Base-by-base conservation (phyloP, 2,329 filamentous ascomycete species). In the Aureobasidium sp. region DNA sequence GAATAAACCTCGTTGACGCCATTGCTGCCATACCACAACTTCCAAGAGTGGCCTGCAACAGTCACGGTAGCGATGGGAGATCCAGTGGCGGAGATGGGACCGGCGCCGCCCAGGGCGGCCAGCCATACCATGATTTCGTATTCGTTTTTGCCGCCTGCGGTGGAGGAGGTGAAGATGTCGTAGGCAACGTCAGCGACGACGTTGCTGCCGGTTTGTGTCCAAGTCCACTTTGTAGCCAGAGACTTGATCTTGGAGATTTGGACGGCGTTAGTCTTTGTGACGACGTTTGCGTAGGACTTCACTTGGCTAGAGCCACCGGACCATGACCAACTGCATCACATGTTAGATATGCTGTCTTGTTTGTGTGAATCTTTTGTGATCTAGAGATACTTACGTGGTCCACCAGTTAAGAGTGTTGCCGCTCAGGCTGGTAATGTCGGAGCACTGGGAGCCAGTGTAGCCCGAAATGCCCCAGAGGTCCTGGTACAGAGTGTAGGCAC, bases 111-210 rank as follows among this genome's bases (percentile, higher is more conserved):
- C 48, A 85, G 72, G 34, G 81, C 81, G 3, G 76, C 80, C 49
- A 86, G 75, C 85, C 85, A 88, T 66, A 88, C 78, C 85, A 88
- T 88, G 67, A 87, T 76, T 72, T 87, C 85, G 68, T 83, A 86
- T 66, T 82, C 75, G n/a, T 77, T 69, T 50, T 65, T 69, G 45
- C 75, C 77, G 34, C 73, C 72, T 1, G 81, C 76, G 21, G 75
- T 75, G 45, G 79, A 76, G 8, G 75, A 74, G 16, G 83, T 83
- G 73, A 87, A 87, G 55, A 86, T 71, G 69, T 86, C 83, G 67
- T 85, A 87, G 14, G 83, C 77, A 16, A 87, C 84, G 67, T 87
- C 79, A 58, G 82, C 82, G 37, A 82, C 74, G 53, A 85, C 70
- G 61, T 63, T 64, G 55, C 71, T 74, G 63, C 78, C 80, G 34